phyloP scores from a whole-genome alignment of 129 eudicot species.

The Silybum marianum region DNA sequence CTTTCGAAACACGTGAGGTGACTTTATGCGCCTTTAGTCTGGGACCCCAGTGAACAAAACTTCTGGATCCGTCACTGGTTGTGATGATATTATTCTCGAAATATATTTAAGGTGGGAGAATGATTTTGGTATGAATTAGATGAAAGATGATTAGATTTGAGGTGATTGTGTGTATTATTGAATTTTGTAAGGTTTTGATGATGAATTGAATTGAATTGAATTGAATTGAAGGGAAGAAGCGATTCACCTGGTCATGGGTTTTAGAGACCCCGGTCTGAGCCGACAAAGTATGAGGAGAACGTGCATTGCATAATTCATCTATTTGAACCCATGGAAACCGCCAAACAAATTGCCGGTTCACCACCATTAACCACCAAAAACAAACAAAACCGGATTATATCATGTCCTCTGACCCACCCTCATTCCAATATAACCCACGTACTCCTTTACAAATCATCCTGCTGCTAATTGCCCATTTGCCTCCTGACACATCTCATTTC shows the following conservation, averaged over 20 bases:
- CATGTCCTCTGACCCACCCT: slow-evolving; percentile 33
- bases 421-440: not conserved
- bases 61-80: no score
- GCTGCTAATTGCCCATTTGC: slow-evolving; percentile 20
- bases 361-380: slow-evolving; percentile 26
- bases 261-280: slow-evolving; percentile 1
- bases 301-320: slow-evolving; percentile 35
- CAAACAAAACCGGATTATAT: slow-evolving; percentile 31
- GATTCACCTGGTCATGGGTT: slow-evolving; percentile 31
- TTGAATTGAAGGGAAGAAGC: no score
- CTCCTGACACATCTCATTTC: not conserved
- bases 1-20: no score
- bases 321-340: slow-evolving; percentile 13
- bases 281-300: slow-evolving; percentile 37
- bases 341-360: slow-evolving; percentile 37
- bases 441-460: slow-evolving; percentile 8
- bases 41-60: no score
- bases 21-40: no score
- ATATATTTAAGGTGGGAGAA: not conserved
- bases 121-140: not conserved
- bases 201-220: not conserved
- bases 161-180: not conserved
- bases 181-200: slow-evolving; percentile 17
- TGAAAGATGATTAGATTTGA: not conserved
- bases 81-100: no score